Conservation (phyloP, 192 early-diverging fungal genomes). For the Cladochytrium replicatum region DNA sequence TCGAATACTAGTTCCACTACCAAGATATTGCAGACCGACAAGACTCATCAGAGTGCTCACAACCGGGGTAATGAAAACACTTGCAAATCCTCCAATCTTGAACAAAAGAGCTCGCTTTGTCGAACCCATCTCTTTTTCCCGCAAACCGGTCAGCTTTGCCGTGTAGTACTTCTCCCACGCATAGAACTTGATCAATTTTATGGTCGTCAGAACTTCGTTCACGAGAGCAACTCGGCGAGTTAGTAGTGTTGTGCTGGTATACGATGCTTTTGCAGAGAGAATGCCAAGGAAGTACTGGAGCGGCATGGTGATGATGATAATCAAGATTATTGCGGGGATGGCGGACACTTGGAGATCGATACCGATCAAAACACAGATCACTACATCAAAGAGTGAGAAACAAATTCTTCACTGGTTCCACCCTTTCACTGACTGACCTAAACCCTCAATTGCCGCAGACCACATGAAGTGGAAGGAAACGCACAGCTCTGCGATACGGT, state of each 20-base stretch:
- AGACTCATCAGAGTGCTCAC: slow-evolving; percentile 33
- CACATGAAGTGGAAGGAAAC: slow-evolving; percentile 65
- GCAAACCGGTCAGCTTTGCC: slow-evolving; percentile 36
- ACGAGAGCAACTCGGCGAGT: slow-evolving; percentile 63
- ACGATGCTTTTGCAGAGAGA: slow-evolving; percentile 33
- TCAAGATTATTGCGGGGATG: slow-evolving; percentile 32
- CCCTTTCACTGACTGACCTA: slow-evolving; percentile 10
- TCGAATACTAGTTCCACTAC: neutral
- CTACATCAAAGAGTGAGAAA: slow-evolving; percentile 13
- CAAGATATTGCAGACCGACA: slow-evolving; percentile 15
- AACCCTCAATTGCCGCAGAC: slow-evolving; percentile 55
- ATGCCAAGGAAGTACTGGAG: slow-evolving; percentile 50
- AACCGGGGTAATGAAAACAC: slow-evolving; percentile 58
- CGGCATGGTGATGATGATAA: slow-evolving; percentile 43
- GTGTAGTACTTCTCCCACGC: slow-evolving; percentile 60
- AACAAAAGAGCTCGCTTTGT: slow-evolving; percentile 38
- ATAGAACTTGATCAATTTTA: slow-evolving; percentile 73
- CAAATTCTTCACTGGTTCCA: neutral
- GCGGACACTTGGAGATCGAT: slow-evolving; percentile 38
- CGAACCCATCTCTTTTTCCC: slow-evolving; percentile 41
- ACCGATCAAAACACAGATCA: slow-evolving; percentile 38
- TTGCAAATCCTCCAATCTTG: slow-evolving; percentile 44
- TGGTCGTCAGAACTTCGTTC: slow-evolving; percentile 61
- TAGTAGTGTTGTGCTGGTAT: slow-evolving; percentile 45
- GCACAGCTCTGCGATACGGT: slow-evolving; percentile 56